Percentiles rank a stretch among this genome's conserved stretches.
phyloP scores from a whole-genome alignment of 2,329 filamentous ascomycete species.

The Aspergillus ochraceoroseus region DNA sequence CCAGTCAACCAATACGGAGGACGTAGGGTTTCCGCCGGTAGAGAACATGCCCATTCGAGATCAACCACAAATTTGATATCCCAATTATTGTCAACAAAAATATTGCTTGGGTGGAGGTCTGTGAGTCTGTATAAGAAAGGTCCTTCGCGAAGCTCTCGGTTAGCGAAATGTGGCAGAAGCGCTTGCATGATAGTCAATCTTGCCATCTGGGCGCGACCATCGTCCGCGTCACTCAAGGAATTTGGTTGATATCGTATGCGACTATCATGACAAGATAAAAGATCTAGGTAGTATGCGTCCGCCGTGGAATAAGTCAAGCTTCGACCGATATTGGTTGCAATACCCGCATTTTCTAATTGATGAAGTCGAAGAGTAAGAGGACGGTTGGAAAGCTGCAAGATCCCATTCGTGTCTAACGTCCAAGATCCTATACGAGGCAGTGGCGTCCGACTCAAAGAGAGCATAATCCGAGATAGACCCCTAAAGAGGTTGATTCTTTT shows the following conservation, averaged over 20 bases:
- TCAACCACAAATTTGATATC: conserved; percentile 23
- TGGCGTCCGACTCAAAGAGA: conserved; percentile 20
- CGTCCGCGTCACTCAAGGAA: conserved; percentile 25
- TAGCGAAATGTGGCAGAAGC: conserved; percentile 26
- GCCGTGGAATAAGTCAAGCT: conserved; percentile 29
- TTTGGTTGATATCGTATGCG: conserved; percentile 36
- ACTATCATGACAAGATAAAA: conserved; percentile 34
- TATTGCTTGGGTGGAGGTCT: conserved; percentile 40
- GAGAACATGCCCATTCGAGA: conserved; percentile 25
- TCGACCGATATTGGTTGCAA: conserved; percentile 33
- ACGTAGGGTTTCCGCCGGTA: conserved; percentile 22
- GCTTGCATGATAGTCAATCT: conserved; percentile 29
- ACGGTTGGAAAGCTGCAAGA: conserved; percentile 33
- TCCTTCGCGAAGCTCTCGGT: conserved; percentile 30
- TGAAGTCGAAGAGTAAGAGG: conserved; percentile 34
- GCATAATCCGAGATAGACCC: conserved; percentile 23
- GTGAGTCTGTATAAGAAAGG: conserved; percentile 37
- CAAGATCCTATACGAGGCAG: conserved; percentile 35
- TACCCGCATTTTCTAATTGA: conserved; percentile 33
- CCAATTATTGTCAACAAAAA: conserved; percentile 26
- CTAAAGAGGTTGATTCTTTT: conserved; percentile 22
- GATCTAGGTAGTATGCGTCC: conserved; percentile 32
- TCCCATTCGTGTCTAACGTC: conserved; percentile 26
- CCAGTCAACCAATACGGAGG: conserved; percentile 25
- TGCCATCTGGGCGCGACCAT: conserved; percentile 32